Base-by-base conservation (phyloP, 352 stramenopile genomes). In the Pythium phragmitis region DNA sequence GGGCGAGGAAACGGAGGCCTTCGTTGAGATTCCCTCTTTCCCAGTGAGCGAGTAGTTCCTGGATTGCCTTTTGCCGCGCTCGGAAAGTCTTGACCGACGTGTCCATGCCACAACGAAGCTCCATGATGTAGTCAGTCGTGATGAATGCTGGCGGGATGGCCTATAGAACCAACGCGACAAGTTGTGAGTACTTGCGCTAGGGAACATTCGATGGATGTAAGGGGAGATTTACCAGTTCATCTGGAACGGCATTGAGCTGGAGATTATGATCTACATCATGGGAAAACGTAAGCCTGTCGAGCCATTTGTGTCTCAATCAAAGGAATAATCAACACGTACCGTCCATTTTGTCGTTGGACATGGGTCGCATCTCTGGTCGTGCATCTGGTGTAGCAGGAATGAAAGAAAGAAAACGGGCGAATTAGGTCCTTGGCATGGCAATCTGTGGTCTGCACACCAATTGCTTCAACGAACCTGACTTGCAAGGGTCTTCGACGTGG, bases 21-120 rank as follows among this genome's bases (percentile, higher is more conserved):
- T 90, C 83, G 59, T 90, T 76, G 28, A 93, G 50, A 36, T 75
- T 74, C 14, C 84, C 84, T 55, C 83, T 85, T 65, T 91, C 73
- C 86, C 86, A 93, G 46, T 86, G 69, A 34, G 52, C 59, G 6
- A 93, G 73, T 9, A 95, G 67, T 65, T 92, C 77, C 59, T 92
- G 76, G 13, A 91, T 59, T 28, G 77, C 80, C 55, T 90, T 91
- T 59, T 93, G 83, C 1, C 86, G 75, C 47, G 72, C 65, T 14
- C 77, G 76, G 39, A 95, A 88, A 12, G 79, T 82, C 57, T 91
- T 91, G 34, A 93, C 54, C 30, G 75, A 92, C 12, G 82, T 91
- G 59, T 95, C 86, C 84, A 95, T 95, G 8, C 86, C 86, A 62
- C 80, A 89, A 8, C 80, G 82, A 57, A 93, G 82, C 67, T 95